These are phyloP conservation scores for Endotrypanum monterogeii DNA, from an alignment of 208 protist genomes.

Conservation along the genomic window DNA sequence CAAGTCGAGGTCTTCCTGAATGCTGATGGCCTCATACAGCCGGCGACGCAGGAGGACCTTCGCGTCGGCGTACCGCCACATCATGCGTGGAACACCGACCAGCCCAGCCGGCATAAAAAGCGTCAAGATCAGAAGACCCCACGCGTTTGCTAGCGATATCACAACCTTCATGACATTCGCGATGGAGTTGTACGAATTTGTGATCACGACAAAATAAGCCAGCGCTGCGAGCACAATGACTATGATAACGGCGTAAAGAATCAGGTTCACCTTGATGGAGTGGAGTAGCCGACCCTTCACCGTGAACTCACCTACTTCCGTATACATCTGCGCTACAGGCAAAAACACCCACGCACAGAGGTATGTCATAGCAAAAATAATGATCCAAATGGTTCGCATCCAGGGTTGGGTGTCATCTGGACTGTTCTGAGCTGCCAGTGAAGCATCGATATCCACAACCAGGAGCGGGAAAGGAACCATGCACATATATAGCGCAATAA, in stretches of 20 bases:
- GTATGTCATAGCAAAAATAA: slow-evolving; percentile 86
- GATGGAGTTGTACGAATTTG: slow-evolving; percentile 66
- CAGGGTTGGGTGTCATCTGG: slow-evolving; percentile 36
- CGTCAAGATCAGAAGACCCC: slow-evolving; percentile 86
- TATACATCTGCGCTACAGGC: slow-evolving; percentile 86
- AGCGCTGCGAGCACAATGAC: slow-evolving; percentile 63
- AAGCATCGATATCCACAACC: slow-evolving; percentile 84
- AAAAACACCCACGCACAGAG: slow-evolving; percentile 87
- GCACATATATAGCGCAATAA: slow-evolving; percentile 79
- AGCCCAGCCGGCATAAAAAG: slow-evolving; percentile 89
- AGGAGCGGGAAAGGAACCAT: slow-evolving; percentile 86
- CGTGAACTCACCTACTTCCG: slow-evolving; percentile 82
- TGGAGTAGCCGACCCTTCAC: slow-evolving; percentile 52
- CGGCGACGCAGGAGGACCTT: slow-evolving; percentile 52
- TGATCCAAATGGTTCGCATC: slow-evolving; percentile 85
- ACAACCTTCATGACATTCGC: slow-evolving; percentile 65
- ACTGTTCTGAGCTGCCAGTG: slow-evolving; percentile 38
- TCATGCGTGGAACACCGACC: slow-evolving; percentile 83
- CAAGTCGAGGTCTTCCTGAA: slow-evolving; percentile 90
- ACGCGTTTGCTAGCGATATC: slow-evolving; percentile 89
- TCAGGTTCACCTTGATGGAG: slow-evolving; percentile 79
- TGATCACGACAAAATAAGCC: slow-evolving; percentile 79
- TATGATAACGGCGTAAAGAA: slow-evolving; percentile 84
- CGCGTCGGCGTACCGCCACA: slow-evolving; percentile 78
- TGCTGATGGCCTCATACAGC: slow-evolving; percentile 75